phyloP scores from a whole-genome alignment of 2,329 filamentous ascomycete genomes.

The Botrytis sinoallii region DNA sequence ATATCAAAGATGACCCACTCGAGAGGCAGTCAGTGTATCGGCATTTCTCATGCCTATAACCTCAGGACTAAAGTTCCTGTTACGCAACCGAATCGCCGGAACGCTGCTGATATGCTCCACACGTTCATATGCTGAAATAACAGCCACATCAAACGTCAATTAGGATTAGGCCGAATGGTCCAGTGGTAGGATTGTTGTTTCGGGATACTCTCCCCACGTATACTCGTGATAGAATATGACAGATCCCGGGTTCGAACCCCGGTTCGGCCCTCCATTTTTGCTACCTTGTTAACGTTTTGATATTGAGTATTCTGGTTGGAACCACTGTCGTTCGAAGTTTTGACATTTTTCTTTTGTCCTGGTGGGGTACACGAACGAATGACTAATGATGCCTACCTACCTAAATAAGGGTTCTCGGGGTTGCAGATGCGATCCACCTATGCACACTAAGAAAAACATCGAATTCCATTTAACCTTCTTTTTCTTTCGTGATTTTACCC shows the following conservation, averaged over 20 bases:
- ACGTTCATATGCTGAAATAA: fast-evolving
- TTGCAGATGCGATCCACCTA: background rate
- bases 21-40: background rate
- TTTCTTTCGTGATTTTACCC: no score
- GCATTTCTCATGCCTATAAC: background rate
- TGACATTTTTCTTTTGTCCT: background rate
- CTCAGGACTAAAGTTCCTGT: background rate
- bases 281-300: background rate
- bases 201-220: slow-evolving; percentile 2
- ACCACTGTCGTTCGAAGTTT: background rate
- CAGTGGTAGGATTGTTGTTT: slow-evolving; percentile 1
- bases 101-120: fast-evolving
- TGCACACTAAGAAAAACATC: background rate
- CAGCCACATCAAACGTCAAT: fast-evolving
- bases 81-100: fast-evolving
- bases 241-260: slow-evolving; percentile 9
- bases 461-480: background rate
- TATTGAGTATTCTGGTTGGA: background rate
- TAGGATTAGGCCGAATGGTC: background rate
- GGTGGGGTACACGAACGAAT: background rate
- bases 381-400: background rate
- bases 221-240: slow-evolving; percentile 8
- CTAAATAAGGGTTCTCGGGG: no score
- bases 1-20: background rate
- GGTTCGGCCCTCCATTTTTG: background rate